Conservation (phyloP, 1,139 yeast genomes). For the Suhomyces guaymorum region DNA sequence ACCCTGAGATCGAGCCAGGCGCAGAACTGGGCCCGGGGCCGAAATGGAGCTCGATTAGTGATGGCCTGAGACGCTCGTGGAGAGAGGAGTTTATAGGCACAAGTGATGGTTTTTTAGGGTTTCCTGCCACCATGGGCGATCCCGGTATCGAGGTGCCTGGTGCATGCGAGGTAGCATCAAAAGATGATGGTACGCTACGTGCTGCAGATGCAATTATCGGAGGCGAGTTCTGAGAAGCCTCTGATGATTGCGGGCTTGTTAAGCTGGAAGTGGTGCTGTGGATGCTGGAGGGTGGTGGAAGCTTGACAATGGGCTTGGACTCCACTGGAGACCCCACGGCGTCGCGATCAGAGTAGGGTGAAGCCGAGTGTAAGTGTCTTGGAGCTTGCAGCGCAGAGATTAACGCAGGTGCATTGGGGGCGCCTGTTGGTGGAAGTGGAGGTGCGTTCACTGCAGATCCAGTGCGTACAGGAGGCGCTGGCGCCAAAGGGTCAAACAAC, state of each 20-base stretch:
- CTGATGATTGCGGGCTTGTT: constrained; percentile 13
- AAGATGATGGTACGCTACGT: too few relatives aligned
- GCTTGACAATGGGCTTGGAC: constrained; percentile 16
- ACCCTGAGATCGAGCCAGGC: constrained; percentile 1
- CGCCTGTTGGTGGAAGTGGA: constrained; percentile 1
- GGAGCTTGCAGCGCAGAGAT: too few relatives aligned
- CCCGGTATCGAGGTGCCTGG: constrained; percentile 9
- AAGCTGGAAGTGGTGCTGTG: constrained; percentile 8
- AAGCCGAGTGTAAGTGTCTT: background rate
- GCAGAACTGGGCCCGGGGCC: constrained; percentile 9
- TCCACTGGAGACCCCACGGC: constrained; percentile 1
- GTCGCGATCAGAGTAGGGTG: constrained; percentile 4
- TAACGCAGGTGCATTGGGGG: too few relatives aligned
- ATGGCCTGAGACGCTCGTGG: constrained; percentile 42
- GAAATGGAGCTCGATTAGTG: constrained; percentile 42
- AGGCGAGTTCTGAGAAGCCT: constrained; percentile 9
- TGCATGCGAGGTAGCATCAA: constrained; percentile 1
- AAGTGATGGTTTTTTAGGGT: constrained; percentile 22
- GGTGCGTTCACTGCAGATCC: too few relatives aligned
- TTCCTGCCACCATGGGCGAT: constrained; percentile 6
- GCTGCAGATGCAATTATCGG: constrained; percentile 10
- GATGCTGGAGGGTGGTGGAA: constrained; percentile 22
- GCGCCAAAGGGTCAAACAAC: constrained; percentile 37
- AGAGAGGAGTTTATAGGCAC: constrained; percentile 21
- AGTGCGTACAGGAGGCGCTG: too few relatives aligned